A percentile compares a stretch with the other conserved stretches of the same genome.
Evolutionary conservation across 257 asterid genomes (phyloP).

Genomic region (Solanum corneliomulleri): DNA sequence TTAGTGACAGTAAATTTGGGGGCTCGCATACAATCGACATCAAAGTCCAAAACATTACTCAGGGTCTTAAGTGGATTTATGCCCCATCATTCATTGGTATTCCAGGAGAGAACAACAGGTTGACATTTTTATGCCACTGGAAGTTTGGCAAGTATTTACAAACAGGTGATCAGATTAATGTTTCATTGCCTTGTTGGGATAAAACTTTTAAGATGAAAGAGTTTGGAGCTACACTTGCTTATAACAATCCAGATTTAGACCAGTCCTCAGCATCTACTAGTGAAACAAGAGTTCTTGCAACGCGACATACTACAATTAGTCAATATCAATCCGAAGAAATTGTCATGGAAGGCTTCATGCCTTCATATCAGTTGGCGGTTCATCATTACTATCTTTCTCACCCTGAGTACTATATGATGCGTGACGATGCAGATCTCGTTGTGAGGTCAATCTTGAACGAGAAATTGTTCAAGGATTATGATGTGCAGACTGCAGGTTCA

Average conservation of each 20-base stretch:
- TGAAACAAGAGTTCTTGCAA: neutral
- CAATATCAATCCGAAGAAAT: neutral
- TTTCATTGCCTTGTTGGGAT: slow-evolving; percentile 1
- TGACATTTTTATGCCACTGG: slow-evolving; percentile 4
- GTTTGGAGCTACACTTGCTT: neutral
- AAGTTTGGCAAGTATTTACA: neutral
- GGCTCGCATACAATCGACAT: neutral
- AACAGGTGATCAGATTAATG: slow-evolving; percentile 2
- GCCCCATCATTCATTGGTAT: slow-evolving; percentile 7
- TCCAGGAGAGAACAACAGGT: neutral
- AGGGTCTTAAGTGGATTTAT: slow-evolving; percentile 2
- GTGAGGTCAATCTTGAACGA: neutral
- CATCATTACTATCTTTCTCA: slow-evolving; percentile 4
- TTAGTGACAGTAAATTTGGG: neutral
- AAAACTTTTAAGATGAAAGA: neutral
- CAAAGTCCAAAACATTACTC: neutral
- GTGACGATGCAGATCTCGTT: neutral
- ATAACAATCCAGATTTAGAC: neutral
- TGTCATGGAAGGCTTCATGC: neutral
- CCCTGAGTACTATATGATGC: neutral
- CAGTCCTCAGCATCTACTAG: neutral
- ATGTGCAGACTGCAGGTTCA: neutral
- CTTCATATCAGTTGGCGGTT: neutral
- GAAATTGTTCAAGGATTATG: neutral
- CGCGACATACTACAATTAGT: neutral